Evolutionary conservation across 2,329 filamentous ascomycete genomes (phyloP).

Genomic region (Diaporthe citrichinensis): DNA sequence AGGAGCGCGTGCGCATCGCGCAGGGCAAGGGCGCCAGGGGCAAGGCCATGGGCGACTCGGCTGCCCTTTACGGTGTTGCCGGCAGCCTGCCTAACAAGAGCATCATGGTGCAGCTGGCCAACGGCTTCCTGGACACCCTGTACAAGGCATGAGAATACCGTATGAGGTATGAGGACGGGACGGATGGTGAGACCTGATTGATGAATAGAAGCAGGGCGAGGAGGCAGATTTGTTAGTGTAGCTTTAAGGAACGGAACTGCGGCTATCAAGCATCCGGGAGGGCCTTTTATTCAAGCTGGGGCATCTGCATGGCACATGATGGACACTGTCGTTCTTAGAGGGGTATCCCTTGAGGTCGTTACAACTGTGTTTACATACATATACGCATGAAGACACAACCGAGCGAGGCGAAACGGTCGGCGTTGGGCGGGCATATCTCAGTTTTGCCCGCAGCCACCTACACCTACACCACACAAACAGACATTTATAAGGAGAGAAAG

Average conservation of each 20-base stretch:
- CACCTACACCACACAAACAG: neutral
- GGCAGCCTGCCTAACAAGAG: conserved; percentile 96
- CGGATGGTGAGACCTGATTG: neutral
- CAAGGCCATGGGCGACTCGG: conserved; percentile 81
- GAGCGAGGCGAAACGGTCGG: neutral
- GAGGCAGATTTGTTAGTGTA: neutral
- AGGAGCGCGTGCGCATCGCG: conserved; percentile 79
- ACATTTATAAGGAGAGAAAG: neutral
- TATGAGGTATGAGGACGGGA: neutral
- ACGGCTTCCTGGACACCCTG: conserved; percentile 90
- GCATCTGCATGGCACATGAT: conserved; percentile 18
- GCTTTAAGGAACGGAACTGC: neutral
- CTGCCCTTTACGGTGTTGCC: conserved; percentile 93
- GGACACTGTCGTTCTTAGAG: conserved; percentile 27
- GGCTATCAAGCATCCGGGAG: neutral
- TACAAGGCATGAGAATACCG: conserved; percentile 81
- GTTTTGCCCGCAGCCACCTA: neutral
- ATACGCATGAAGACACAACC: neutral
- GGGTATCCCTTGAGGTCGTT: neutral
- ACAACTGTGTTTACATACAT: neutral
- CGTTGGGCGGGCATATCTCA: neutral
- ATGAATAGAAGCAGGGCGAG: neutral
- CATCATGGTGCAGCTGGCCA: conserved; percentile 90
- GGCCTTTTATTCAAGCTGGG: neutral
- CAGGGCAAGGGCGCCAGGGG: conserved; percentile 77